Conservation (phyloP, 2,329 filamentous ascomycete genomes). For the Parascedosporium putredinis region DNA sequence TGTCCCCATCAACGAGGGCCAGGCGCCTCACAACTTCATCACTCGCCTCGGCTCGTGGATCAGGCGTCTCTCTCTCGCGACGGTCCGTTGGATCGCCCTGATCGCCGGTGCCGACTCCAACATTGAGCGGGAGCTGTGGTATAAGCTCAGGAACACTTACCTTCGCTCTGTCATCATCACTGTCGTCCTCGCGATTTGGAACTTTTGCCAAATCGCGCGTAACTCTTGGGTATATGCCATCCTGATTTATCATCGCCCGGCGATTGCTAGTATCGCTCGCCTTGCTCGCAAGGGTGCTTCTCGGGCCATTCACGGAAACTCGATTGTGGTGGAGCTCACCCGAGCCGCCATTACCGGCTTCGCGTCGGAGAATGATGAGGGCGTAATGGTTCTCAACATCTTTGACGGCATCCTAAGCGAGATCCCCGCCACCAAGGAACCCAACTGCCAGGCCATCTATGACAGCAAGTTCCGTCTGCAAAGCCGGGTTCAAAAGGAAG, state of each 20-base stretch:
- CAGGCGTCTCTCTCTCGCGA: not conserved
- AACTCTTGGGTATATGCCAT: conserved; percentile 22
- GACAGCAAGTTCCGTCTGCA: conserved; percentile 18
- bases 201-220: conserved; percentile 19
- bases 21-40: not conserved
- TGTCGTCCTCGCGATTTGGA: conserved; percentile 20
- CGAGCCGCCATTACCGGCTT: conserved; percentile 23
- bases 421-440: conserved; percentile 13
- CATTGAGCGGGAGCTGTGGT: conserved; percentile 25
- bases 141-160: conserved; percentile 18
- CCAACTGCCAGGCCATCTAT: conserved; percentile 18
- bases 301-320: conserved; percentile 18
- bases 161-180: conserved; percentile 16
- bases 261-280: conserved; percentile 20
- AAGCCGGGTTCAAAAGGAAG: conserved; percentile 14
- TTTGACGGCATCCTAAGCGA: conserved; percentile 18
- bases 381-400: conserved; percentile 18
- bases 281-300: conserved; percentile 22
- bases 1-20: conserved; percentile 16
- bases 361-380: conserved; percentile 15
- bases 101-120: conserved; percentile 23
- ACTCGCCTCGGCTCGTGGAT: not conserved
- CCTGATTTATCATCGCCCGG: conserved; percentile 22
- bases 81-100: conserved; percentile 22
- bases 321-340: conserved; percentile 20